These are phyloP conservation scores for Miscanthus sacchariflorus DNA, from an alignment of 202 grass and related monocot species.

Conservation along the genomic window DNA sequence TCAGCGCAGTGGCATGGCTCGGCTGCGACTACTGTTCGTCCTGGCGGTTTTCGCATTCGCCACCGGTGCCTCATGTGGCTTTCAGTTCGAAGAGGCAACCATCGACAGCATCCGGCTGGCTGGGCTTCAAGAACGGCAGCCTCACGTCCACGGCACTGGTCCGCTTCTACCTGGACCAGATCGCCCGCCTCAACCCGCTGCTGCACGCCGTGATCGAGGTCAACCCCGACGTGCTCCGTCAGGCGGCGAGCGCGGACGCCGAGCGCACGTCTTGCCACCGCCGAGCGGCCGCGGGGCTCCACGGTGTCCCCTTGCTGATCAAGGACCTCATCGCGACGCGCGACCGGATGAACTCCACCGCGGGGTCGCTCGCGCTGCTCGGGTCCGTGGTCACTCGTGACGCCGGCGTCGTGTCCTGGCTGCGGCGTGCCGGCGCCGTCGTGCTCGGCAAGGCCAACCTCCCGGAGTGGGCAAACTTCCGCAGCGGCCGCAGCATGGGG, in stretches of 20 bases:
- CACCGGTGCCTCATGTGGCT: neutral
- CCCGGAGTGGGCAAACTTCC: constrained; percentile 57
- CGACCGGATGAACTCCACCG: constrained; percentile 65
- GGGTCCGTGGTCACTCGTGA: constrained; percentile 50
- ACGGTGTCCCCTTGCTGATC: constrained; percentile 39
- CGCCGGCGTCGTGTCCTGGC: constrained; percentile 51
- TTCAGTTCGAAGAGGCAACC: constrained; percentile 62
- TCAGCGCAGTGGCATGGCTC: too few relatives aligned
- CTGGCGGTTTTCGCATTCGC: too few relatives aligned
- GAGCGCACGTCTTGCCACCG: neutral
- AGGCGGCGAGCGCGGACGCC: constrained; percentile 48
- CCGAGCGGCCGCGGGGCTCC: neutral
- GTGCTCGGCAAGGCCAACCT: constrained; percentile 70
- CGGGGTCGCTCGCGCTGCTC: constrained; percentile 67
- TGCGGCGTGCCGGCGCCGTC: constrained; percentile 53
- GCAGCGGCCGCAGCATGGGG: too few relatives aligned
- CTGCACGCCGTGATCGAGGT: constrained; percentile 74
- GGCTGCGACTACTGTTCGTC: too few relatives aligned
- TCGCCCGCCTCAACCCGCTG: constrained; percentile 42
- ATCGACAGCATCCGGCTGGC: constrained; percentile 46
- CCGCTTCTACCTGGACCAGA: too few relatives aligned
- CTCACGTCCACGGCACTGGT: constrained; percentile 55
- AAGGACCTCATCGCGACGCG: constrained; percentile 56
- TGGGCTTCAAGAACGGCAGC: constrained; percentile 45
- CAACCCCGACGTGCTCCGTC: constrained; percentile 53